These are phyloP conservation scores for Trypanosomatidae sp. DNA, from an alignment of 208 protist genomes.

Conservation along the genomic window DNA sequence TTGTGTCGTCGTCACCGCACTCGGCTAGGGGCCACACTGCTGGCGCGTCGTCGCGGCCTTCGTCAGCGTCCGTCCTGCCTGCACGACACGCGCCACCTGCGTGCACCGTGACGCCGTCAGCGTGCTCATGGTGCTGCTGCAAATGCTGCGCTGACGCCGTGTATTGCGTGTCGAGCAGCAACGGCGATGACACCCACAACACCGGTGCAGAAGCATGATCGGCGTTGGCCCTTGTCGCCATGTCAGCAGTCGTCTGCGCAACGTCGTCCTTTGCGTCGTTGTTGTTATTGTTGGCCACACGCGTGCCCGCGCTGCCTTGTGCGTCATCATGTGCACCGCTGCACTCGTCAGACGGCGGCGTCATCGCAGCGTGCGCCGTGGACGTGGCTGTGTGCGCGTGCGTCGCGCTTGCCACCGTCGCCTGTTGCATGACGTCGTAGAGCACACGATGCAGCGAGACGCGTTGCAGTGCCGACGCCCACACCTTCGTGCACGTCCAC, in stretches of 20 bases:
- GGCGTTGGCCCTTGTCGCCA: no score
- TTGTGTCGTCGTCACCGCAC: not conserved
- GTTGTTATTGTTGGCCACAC: not conserved
- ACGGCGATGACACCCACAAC: no score
- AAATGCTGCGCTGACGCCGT: no score
- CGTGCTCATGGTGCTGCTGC: not conserved
- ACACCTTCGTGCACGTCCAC: constrained; percentile 11
- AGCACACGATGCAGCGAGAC: not conserved
- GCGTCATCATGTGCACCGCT: no score
- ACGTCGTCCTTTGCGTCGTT: not conserved
- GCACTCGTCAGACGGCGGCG: no score
- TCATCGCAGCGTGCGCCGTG: not conserved
- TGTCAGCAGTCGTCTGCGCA: not conserved
- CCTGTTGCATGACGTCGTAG: not conserved
- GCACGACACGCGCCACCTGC: not conserved
- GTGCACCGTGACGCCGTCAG: not conserved
- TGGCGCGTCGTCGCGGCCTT: not conserved
- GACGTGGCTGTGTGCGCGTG: not conserved
- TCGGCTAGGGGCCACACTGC: not conserved
- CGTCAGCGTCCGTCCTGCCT: not conserved
- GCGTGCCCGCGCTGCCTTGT: not conserved
- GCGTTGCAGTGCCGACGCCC: not conserved
- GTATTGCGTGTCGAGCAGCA: no score
- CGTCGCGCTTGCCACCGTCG: not conserved
- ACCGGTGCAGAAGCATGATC: no score